Base-by-base conservation (phyloP, 208 protist genomes). In the Acanthamoeba culbertsoni region DNA sequence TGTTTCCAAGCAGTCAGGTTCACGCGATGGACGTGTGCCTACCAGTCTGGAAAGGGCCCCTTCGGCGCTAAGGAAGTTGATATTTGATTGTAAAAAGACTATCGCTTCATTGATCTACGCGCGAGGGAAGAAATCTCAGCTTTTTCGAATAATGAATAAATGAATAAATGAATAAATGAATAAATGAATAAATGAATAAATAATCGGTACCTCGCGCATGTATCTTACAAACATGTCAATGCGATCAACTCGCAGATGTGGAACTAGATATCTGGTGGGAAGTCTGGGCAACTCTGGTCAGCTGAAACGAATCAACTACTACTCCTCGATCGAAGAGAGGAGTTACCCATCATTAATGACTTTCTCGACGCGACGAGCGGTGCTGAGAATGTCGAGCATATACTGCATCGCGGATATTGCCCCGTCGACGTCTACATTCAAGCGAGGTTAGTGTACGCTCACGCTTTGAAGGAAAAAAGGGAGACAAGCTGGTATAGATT, bases 51-150 rank as follows among this genome's bases (percentile, higher is more conserved):
- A 57, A 3, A 89, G 26, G 4, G 79, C 79, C 0, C 48, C 43
- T 65, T 89, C 79, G 1, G 79, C 45, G 57, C 79, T 55, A 33
- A 65, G 59, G 42, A 89, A 89, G 79, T 63, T 89, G 79, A 57
- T 35, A 40, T 89, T 57, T 1, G 57, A 43, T 31, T 89, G 79
- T 18, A 89, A 35, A 40, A 42, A 77, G 35, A 26, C 28, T 18
- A 77, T 77, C 16, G 37, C 68, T 8, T 51, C 68, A 40, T 8
- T 18, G 2, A 77, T 28, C 68, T 77, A 59, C 23, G 16, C n/a
- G n/a, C n/a, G n/a, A n/a, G n/a, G n/a, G n/a, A n/a, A n/a, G n/a
- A n/a, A n/a, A n/a, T n/a, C n/a, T n/a, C n/a, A n/a, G n/a, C n/a
- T n/a, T n/a, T n/a, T n/a, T n/a, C n/a, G n/a, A n/a, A n/a, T n/a